phyloP scores from a whole-genome alignment of 495 filamentous ascomycete species.

The Aspergillus asperescens region DNA sequence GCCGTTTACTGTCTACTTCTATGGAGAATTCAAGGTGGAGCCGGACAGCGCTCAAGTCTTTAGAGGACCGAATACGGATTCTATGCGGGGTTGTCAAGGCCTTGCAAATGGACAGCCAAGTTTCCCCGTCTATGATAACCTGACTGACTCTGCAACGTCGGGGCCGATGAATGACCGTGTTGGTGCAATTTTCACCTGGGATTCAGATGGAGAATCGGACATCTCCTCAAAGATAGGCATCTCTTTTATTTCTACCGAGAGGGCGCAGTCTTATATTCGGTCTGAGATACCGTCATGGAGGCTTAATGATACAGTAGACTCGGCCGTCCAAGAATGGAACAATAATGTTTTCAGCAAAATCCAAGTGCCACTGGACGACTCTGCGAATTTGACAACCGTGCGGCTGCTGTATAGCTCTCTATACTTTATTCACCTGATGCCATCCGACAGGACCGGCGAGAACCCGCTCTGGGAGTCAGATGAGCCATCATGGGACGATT shows the following conservation, averaged over 20 bases:
- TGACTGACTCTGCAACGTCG: constrained; percentile 23
- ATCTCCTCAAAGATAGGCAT: constrained; percentile 61
- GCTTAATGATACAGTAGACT: constrained; percentile 44
- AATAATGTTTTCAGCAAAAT: constrained; percentile 56
- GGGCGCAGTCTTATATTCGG: constrained; percentile 46
- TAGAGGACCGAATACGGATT: constrained; percentile 42
- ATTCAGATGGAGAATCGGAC: constrained; percentile 18
- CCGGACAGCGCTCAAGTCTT: constrained; percentile 46
- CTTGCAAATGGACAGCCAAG: constrained; percentile 26
- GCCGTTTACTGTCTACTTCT: constrained; percentile 61
- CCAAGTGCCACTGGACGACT: constrained; percentile 49
- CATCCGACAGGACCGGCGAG: constrained; percentile 69
- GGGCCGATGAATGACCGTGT: constrained; percentile 36
- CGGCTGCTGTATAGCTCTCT: constrained; percentile 64
- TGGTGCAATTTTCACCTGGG: constrained; percentile 34
- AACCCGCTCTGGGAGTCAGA: constrained; percentile 62
- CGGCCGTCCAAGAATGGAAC: constrained; percentile 53
- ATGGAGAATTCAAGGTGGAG: constrained; percentile 51
- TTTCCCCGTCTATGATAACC: constrained; percentile 24
- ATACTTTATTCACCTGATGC: constrained; percentile 62
- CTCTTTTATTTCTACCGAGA: constrained; percentile 36
- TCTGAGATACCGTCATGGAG: constrained; percentile 53
- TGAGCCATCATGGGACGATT: constrained; percentile 68
- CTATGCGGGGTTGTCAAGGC: constrained; percentile 29
- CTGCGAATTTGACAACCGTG: constrained; percentile 54